These are phyloP conservation scores for Helichrysum umbraculigerum DNA, from an alignment of 129 eudicot species.

Conservation along the genomic window DNA sequence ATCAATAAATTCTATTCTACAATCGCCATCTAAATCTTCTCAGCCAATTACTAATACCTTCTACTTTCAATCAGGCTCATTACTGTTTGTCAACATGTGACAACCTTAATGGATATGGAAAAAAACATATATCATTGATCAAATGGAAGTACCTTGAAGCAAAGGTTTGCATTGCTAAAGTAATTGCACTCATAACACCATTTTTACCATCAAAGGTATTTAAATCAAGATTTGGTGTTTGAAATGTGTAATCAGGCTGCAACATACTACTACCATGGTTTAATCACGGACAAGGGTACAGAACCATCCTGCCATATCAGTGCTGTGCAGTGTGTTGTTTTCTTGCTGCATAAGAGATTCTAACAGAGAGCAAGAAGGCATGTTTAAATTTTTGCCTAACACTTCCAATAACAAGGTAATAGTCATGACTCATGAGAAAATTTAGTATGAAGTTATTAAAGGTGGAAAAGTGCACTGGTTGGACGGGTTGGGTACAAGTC, in stretches of 20 bases:
- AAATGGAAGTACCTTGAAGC: constrained; percentile 94
- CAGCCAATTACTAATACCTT: background rate
- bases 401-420: constrained; percentile 77
- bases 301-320: constrained; percentile 73
- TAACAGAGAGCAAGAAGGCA: constrained; percentile 86
- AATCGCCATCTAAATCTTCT: background rate
- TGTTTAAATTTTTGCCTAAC: constrained; percentile 84
- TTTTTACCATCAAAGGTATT: background rate
- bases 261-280: constrained; percentile 87
- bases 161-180: constrained; percentile 48
- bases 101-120: constrained; percentile 42
- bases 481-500: background rate
- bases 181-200: background rate
- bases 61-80: constrained; percentile 56
- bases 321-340: constrained; percentile 82
- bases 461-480: background rate
- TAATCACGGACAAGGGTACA: constrained; percentile 71
- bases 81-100: constrained; percentile 61
- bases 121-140: constrained; percentile 75
- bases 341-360: constrained; percentile 73
- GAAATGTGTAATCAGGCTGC: constrained; percentile 64
- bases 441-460: constrained; percentile 1
- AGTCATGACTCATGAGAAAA: background rate
- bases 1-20: background rate
- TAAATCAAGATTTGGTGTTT: constrained; percentile 2